These are phyloP conservation scores for Penicillium concentricum DNA, from an alignment of 2,329 filamentous ascomycete genomes.

Conservation along the genomic window DNA sequence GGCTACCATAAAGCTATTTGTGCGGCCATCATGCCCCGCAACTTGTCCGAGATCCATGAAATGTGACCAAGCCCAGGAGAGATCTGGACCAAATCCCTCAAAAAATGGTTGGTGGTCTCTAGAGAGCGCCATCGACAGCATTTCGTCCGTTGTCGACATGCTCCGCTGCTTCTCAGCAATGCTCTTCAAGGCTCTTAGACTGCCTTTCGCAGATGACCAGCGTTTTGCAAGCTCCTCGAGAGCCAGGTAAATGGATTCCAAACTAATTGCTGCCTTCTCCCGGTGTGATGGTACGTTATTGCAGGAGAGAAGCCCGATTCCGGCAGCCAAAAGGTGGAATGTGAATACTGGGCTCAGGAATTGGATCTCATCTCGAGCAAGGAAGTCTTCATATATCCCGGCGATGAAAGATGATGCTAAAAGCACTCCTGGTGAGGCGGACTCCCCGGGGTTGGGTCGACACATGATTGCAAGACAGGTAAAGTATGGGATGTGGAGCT, in stretches of 20 bases:
- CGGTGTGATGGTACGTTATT: slow-evolving; percentile 29
- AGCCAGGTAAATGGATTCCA: slow-evolving; percentile 26
- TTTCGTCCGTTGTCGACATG: not conserved
- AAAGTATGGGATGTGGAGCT: slow-evolving; percentile 42
- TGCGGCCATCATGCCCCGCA: not conserved
- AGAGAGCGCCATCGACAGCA: slow-evolving; percentile 4
- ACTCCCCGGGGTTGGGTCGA: slow-evolving; percentile 25
- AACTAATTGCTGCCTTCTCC: slow-evolving; percentile 18
- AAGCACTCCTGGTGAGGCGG: slow-evolving; percentile 39
- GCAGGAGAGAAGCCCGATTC: slow-evolving; percentile 40
- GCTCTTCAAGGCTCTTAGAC: slow-evolving; percentile 25
- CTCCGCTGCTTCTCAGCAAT: slow-evolving; percentile 22
- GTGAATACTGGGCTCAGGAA: slow-evolving; percentile 46
- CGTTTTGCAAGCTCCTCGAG: slow-evolving; percentile 28
- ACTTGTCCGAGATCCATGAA: slow-evolving; percentile 13
- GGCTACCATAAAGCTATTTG: not conserved
- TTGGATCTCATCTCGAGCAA: slow-evolving; percentile 45
- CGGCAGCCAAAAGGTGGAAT: slow-evolving; percentile 43
- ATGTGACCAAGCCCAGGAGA: slow-evolving; percentile 27
- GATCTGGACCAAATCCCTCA: slow-evolving; percentile 23
- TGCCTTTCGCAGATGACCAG: slow-evolving; percentile 31
- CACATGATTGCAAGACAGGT: slow-evolving; percentile 42
- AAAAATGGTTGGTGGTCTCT: slow-evolving; percentile 26
- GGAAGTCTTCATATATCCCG: slow-evolving; percentile 47
- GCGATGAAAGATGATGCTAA: slow-evolving; percentile 45